Evolutionary conservation across 495 filamentous ascomycete genomes (phyloP).

Genomic region (Immersiella caudata): DNA sequence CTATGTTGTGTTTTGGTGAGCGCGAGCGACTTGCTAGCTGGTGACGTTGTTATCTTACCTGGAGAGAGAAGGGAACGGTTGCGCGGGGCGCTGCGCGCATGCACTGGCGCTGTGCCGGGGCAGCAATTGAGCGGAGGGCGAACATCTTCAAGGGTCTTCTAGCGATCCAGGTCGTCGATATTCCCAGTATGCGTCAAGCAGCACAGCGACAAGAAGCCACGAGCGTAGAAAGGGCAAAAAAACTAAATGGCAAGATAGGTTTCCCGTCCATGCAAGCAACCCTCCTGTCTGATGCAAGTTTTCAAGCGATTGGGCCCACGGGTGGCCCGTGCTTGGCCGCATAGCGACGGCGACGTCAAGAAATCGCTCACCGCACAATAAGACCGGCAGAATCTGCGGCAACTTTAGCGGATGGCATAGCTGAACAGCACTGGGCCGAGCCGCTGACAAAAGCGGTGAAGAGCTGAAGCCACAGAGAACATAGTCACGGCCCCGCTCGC

Average conservation of each 20-base stretch:
- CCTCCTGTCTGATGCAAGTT: constrained; percentile 25
- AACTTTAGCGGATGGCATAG: neutral
- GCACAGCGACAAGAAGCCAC: constrained; percentile 18
- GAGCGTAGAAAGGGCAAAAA: constrained; percentile 19
- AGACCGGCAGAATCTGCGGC: constrained; percentile 9
- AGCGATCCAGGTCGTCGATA: constrained; percentile 6
- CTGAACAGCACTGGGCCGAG: neutral
- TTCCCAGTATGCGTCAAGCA: constrained; percentile 3
- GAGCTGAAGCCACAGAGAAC: neutral
- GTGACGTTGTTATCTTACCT: constrained; percentile 43
- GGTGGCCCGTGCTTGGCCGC: constrained; percentile 23
- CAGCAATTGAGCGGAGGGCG: constrained; percentile 54
- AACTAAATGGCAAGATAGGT: constrained; percentile 23
- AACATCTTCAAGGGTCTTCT: constrained; percentile 47
- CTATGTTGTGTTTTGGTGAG: constrained; percentile 39
- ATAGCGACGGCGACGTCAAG: constrained; percentile 9
- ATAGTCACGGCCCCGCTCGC: neutral
- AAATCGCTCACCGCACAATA: constrained; percentile 26
- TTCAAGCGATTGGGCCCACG: constrained; percentile 11
- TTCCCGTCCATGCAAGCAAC: constrained; percentile 11
- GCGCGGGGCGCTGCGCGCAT: constrained; percentile 50
- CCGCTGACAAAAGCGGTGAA: neutral
- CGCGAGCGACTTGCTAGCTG: neutral
- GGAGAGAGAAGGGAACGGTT: constrained; percentile 47
- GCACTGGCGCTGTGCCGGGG: constrained; percentile 55